phyloP scores from a whole-genome alignment of 257 asterid genomes.

The Solanum rostratum region DNA sequence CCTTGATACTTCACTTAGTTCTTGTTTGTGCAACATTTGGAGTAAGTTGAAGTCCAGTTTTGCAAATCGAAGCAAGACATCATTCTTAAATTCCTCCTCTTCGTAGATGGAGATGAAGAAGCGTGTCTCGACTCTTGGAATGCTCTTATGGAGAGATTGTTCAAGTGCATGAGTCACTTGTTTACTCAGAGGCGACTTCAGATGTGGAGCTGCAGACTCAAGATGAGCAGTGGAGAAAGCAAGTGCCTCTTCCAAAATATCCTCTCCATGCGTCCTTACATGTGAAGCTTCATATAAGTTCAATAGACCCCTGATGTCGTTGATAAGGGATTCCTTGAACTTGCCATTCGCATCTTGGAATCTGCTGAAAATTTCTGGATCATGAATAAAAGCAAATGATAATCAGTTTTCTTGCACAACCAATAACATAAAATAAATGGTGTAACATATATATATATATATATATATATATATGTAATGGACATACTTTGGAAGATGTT shows the following conservation, averaged over 20 bases:
- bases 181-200: slow-evolving; percentile 5
- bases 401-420: not conserved
- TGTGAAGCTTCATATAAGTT: slow-evolving; percentile 26
- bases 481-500: slow-evolving; percentile 14
- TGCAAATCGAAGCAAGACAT: slow-evolving; percentile 11
- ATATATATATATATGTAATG: no score
- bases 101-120: slow-evolving; percentile 12
- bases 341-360: slow-evolving; percentile 12
- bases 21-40: slow-evolving; percentile 19
- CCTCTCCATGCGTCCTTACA: slow-evolving; percentile 22
- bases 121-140: slow-evolving; percentile 18
- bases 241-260: slow-evolving; percentile 19
- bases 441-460: no score
- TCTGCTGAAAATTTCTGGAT: slow-evolving; percentile 16
- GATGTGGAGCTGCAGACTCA: not conserved
- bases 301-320: slow-evolving; percentile 1
- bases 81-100: slow-evolving; percentile 6
- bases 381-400: not conserved
- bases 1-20: slow-evolving; percentile 23
- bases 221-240: slow-evolving; percentile 4
- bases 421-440: no score
- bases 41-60: slow-evolving; percentile 21
- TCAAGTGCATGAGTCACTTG: slow-evolving; percentile 17
- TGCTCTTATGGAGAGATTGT: slow-evolving; percentile 15
- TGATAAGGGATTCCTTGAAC: not conserved